Percentiles rank a stretch among this genome's conserved stretches.
These are phyloP conservation scores for Ramaria sp. DNA, from an alignment of 768 basidiomycete species.

Conservation along the genomic window DNA sequence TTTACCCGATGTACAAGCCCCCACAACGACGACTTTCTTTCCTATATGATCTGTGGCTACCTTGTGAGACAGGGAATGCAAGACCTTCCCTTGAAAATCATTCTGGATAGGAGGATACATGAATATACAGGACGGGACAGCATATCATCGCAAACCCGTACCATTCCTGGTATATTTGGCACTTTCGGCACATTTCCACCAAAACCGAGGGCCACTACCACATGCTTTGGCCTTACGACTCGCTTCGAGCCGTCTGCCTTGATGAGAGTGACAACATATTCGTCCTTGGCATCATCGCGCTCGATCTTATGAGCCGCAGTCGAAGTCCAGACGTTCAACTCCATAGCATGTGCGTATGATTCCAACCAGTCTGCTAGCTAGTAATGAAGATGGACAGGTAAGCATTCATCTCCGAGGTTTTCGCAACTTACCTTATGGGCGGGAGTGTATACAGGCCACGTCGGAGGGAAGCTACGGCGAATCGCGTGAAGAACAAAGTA, in stretches of 20 bases:
- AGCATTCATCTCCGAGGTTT: neutral
- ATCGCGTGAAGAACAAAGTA: neutral
- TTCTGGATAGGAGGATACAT: constrained; percentile 23
- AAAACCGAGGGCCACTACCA: constrained; percentile 48
- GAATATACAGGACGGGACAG: too few species aligned
- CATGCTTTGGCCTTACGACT: constrained; percentile 23
- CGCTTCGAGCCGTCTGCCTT: constrained; percentile 10
- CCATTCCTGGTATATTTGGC: constrained; percentile 29
- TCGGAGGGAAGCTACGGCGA: constrained; percentile 37
- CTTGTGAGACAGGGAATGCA: constrained; percentile 49
- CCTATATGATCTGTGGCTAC: constrained; percentile 45
- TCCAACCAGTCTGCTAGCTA: constrained; percentile 62
- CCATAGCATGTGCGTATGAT: constrained; percentile 45
- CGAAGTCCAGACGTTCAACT: constrained; percentile 51
- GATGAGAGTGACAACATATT: constrained; percentile 19
- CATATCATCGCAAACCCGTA: constrained; percentile 6
- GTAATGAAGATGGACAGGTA: neutral
- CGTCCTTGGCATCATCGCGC: constrained; percentile 6
- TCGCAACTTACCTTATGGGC: constrained; percentile 29
- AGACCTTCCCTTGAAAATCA: constrained; percentile 47
- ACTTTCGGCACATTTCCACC: constrained; percentile 34
- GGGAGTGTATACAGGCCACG: constrained; percentile 49
- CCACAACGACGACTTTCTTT: constrained; percentile 63
- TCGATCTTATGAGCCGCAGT: constrained; percentile 11
- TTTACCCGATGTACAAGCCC: constrained; percentile 49